Percentiles rank a stretch among this genome's conserved stretches.
Conservation (phyloP, 1,139 yeast species). For the Blastobotrys capitulatus region DNA sequence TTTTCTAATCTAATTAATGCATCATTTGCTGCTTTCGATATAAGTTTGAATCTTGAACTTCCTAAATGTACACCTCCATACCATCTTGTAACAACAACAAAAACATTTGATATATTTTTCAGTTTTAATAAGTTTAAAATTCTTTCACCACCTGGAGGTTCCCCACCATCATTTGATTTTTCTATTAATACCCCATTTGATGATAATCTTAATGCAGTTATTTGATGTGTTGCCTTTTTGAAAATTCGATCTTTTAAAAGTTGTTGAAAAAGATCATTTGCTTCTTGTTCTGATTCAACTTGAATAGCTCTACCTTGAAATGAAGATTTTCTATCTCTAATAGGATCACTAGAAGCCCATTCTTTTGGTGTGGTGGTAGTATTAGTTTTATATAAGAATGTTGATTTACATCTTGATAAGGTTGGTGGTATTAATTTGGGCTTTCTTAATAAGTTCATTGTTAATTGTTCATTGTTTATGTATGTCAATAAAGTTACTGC, state of each 20-base stretch:
- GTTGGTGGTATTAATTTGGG: too few relatives aligned
- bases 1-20: slow-evolving; percentile 57
- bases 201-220: slow-evolving; percentile 71
- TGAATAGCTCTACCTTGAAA: slow-evolving; percentile 68
- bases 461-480: background rate
- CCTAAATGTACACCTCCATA: slow-evolving; percentile 87
- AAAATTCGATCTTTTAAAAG: slow-evolving; percentile 54
- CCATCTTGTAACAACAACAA: slow-evolving; percentile 89
- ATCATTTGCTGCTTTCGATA: slow-evolving; percentile 75
- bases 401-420: too few relatives aligned
- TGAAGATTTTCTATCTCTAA: slow-evolving; percentile 75
- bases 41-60: slow-evolving; percentile 78
- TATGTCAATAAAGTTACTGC: too few relatives aligned
- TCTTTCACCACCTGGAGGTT: slow-evolving; percentile 79
- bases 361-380: too few relatives aligned
- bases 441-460: too few relatives aligned
- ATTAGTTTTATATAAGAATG: too few relatives aligned
- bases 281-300: slow-evolving; percentile 59
- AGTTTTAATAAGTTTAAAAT: slow-evolving; percentile 65
- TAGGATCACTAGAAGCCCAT: slow-evolving; percentile 70
- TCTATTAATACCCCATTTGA: background rate
- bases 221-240: slow-evolving; percentile 62
- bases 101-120: slow-evolving; percentile 67
- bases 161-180: slow-evolving; percentile 74
- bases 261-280: slow-evolving; percentile 43